phyloP scores from a whole-genome alignment of 1,284 basidiomycete species.

The Puccinia coronata region DNA sequence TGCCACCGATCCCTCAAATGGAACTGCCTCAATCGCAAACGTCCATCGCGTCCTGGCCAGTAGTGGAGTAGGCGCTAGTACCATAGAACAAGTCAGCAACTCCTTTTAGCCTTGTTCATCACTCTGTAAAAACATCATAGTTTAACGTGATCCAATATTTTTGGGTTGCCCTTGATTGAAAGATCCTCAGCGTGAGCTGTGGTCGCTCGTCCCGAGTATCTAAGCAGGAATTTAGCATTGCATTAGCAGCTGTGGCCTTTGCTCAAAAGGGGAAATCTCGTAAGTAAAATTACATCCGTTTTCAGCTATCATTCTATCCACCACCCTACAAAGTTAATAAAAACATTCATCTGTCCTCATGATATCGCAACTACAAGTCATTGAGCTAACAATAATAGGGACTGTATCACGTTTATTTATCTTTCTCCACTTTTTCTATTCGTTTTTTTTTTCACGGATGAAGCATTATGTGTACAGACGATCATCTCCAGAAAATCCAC shows the following conservation, averaged over 20 bases:
- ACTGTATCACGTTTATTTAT: constrained; percentile 1
- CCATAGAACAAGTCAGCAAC: constrained; percentile 71
- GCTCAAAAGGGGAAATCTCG: constrained; percentile 73
- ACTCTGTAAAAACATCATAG: no score
- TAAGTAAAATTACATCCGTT: constrained; percentile 1
- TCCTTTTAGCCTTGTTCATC: no score
- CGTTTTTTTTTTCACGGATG: neutral
- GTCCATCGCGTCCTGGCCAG: constrained; percentile 75
- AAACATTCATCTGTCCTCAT: constrained; percentile 13
- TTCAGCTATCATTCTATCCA: neutral
- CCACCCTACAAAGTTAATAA: neutral
- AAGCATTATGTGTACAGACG: constrained; percentile 28
- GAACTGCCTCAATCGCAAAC: constrained; percentile 76
- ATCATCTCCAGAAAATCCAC: constrained; percentile 35
- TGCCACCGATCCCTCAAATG: constrained; percentile 69
- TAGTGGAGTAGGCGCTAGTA: constrained; percentile 73
- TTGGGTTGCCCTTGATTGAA: neutral
- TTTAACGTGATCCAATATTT: constrained; percentile 16
- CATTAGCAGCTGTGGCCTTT: constrained; percentile 77
- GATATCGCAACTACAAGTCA: neutral
- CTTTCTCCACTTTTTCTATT: neutral
- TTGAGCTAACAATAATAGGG: neutral
- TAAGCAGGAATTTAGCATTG: constrained; percentile 81
- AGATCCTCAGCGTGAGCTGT: constrained; percentile 77
- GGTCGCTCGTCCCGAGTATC: constrained; percentile 72